A percentile compares a stretch with the other conserved stretches of the same genome.
Conservation (phyloP, 352 stramenopile species). For the Hyaloperonospora arabidopsidis region DNA sequence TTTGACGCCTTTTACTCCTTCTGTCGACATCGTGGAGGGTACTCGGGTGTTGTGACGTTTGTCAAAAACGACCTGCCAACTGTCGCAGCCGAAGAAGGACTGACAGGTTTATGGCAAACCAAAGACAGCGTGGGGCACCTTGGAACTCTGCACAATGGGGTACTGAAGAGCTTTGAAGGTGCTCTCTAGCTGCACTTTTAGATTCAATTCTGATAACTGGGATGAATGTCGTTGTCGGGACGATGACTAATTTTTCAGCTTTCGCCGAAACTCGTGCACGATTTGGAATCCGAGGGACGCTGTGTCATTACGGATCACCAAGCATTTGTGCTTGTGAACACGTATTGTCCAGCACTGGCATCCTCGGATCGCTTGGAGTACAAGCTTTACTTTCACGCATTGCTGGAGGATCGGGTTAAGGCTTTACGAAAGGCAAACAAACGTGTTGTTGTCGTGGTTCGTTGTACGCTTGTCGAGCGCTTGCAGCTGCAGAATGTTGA, state of each 20-base stretch:
- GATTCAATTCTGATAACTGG: not conserved
- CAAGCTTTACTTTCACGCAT: constrained; percentile 76
- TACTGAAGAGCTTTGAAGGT: constrained; percentile 5
- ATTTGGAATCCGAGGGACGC: constrained; percentile 73
- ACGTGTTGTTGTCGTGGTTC: constrained; percentile 59
- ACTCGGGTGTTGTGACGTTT: constrained; percentile 79
- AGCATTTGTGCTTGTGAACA: constrained; percentile 85
- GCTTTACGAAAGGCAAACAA: constrained; percentile 42
- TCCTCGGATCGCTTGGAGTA: constrained; percentile 72
- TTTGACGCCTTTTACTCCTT: constrained; percentile 85
- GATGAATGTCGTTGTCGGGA: not conserved
- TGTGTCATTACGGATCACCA: constrained; percentile 84
- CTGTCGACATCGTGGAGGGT: constrained; percentile 50
- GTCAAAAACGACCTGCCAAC: constrained; percentile 42
- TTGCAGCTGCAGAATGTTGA: constrained; percentile 4
- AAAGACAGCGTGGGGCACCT: constrained; percentile 52
- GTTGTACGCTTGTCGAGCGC: constrained; percentile 4
- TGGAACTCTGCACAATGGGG: constrained; percentile 41
- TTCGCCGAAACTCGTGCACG: constrained; percentile 40
- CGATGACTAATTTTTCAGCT: constrained; percentile 25
- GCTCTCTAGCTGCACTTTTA: not conserved
- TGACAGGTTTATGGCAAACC: constrained; percentile 53
- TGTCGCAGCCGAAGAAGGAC: constrained; percentile 58
- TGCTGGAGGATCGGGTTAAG: constrained; percentile 59
- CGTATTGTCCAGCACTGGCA: constrained; percentile 77